These are phyloP conservation scores for Thielaviopsis ethacetica DNA, from an alignment of 2,329 filamentous ascomycete genomes.

Conservation along the genomic window DNA sequence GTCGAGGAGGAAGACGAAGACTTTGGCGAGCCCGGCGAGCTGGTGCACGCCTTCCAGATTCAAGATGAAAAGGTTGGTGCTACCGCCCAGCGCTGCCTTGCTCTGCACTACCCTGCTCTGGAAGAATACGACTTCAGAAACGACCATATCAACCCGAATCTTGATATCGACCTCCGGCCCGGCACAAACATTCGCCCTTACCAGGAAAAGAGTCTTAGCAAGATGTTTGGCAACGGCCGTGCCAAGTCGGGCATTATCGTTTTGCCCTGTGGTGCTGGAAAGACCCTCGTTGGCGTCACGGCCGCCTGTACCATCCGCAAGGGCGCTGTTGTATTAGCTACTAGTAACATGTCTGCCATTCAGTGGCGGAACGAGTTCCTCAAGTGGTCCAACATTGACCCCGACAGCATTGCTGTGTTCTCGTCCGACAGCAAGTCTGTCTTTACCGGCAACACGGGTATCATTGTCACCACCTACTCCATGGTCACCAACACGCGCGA, in stretches of 20 bases:
- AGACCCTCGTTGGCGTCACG: constrained; percentile 95
- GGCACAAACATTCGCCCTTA: constrained; percentile 84
- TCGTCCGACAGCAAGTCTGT: constrained; percentile 81
- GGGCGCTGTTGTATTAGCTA: constrained; percentile 86
- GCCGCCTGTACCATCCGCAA: constrained; percentile 97
- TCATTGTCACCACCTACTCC: constrained; percentile 94
- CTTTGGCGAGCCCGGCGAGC: constrained; percentile 71
- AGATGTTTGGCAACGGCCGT: constrained; percentile 98
- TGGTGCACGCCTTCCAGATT: constrained; percentile 89
- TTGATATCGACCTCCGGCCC: constrained; percentile 86
- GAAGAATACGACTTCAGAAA: constrained; percentile 97
- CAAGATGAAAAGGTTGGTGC: constrained; percentile 64
- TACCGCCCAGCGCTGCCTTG: constrained; percentile 79
- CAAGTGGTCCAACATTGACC: constrained; percentile 93
- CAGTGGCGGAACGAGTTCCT: constrained; percentile 95
- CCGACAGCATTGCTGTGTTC: constrained; percentile 85
- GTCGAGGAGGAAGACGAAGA: constrained; percentile 56
- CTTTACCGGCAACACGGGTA: constrained; percentile 79
- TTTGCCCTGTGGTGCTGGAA: constrained; percentile 86
- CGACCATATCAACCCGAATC: constrained; percentile 71
- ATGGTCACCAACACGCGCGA: constrained; percentile 93
- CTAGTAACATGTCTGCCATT: constrained; percentile 92
- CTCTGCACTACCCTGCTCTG: constrained; percentile 71
- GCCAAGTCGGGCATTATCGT: constrained; percentile 97
- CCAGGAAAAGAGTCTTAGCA: constrained; percentile 92